These are phyloP conservation scores for Trichoderma semiorbis DNA, from an alignment of 2,329 filamentous ascomycete genomes.

Conservation along the genomic window DNA sequence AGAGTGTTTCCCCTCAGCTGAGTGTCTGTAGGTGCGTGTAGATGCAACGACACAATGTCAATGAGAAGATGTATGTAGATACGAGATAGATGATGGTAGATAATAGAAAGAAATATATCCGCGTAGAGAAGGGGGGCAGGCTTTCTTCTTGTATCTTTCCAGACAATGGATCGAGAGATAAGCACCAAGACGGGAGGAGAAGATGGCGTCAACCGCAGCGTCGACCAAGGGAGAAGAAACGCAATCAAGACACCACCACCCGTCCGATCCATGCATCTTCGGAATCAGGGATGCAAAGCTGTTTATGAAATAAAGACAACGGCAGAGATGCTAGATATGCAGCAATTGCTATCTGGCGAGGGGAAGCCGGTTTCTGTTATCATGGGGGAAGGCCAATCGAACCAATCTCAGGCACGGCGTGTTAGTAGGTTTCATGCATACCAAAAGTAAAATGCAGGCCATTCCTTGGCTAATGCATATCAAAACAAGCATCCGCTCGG, in stretches of 20 bases:
- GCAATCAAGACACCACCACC: slow-evolving; percentile 2
- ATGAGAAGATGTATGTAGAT: not conserved
- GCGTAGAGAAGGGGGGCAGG: not conserved
- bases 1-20: not conserved
- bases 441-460: slow-evolving; percentile 15
- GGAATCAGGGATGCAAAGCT: not conserved
- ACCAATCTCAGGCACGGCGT: slow-evolving; percentile 15
- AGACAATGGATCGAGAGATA: not conserved
- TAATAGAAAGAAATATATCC: not conserved
- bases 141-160: slow-evolving; percentile 6
- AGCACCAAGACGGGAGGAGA: not conserved
- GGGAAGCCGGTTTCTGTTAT: slow-evolving; percentile 9
- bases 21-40: not conserved
- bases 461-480: slow-evolving; percentile 15
- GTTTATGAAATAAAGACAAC: not conserved
- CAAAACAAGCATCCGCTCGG: not conserved
- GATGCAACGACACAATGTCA: not conserved
- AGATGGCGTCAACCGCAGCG: not conserved
- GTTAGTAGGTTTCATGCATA: slow-evolving; percentile 6
- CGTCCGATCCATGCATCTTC: not conserved
- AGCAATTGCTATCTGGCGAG: slow-evolving; percentile 3
- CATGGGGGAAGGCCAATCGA: not conserved
- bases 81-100: not conserved
- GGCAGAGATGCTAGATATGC: not conserved
- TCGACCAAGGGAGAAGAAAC: not conserved